These are phyloP conservation scores for Nothomitra cinnamomea DNA, from an alignment of 2,329 filamentous ascomycete species.

Conservation along the genomic window DNA sequence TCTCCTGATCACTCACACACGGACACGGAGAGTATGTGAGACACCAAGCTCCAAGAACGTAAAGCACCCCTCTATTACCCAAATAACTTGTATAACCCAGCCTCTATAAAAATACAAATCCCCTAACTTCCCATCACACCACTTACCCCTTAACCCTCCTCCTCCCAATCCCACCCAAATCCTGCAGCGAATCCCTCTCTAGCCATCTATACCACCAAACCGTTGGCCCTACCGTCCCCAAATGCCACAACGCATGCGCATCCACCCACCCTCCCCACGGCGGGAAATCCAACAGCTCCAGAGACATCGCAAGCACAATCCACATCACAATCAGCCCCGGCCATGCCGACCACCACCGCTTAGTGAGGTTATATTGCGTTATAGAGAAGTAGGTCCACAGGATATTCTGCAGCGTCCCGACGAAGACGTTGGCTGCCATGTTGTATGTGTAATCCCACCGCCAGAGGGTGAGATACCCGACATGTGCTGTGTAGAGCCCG, in stretches of 20 bases:
- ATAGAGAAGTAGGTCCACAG: conserved; percentile 80
- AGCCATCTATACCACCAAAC: conserved; percentile 79
- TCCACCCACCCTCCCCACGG: conserved; percentile 70
- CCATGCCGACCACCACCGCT: conserved; percentile 68
- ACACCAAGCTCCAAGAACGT: no score
- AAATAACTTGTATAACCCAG: no score
- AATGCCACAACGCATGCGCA: conserved; percentile 90
- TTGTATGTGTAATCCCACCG: conserved; percentile 95
- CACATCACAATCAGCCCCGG: conserved; percentile 82
- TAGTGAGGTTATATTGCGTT: conserved; percentile 51
- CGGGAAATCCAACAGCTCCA: conserved; percentile 89
- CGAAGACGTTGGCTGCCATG: conserved; percentile 82
- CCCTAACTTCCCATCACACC: no score
- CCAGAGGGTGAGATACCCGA: conserved; percentile 71
- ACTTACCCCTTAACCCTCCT: no score
- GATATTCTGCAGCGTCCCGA: conserved; percentile 63
- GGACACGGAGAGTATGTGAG: no score
- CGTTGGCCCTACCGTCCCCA: conserved; percentile 77
- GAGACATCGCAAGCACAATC: conserved; percentile 84
- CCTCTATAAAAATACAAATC: no score
- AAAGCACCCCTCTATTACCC: no score
- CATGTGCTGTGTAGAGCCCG: conserved; percentile 54
- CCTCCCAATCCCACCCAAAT: no score
- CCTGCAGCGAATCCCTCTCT: no score
- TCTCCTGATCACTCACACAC: no score